Evolutionary conservation across 225 moss, liverwort and hornwort species (phyloP), one percentile per base, ranked within the genome.

Genomic region (Polytrichum commune): DNA sequence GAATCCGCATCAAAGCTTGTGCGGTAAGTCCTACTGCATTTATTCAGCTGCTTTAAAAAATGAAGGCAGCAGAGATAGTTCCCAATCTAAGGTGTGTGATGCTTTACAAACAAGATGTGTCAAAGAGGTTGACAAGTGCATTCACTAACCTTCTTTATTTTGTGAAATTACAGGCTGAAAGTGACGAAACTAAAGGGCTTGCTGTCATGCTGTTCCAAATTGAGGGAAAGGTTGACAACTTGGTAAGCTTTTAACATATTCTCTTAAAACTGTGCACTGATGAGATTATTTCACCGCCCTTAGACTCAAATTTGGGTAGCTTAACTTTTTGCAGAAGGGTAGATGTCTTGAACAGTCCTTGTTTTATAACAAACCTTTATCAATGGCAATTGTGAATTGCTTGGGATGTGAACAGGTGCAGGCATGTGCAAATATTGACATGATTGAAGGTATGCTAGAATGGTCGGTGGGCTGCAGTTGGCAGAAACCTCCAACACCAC

Each of bases 381-480:
- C 27, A 53, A 64, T 66, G 10, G 27, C 69, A 55, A 20, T 27
- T 38, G 4, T 24, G 18, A 67, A 20, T 72, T 72, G 53, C 22
- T 56, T 71, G 64, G 46, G n/a, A 25, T 74, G 19, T 3, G 35
- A 77, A 80, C 85, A 98, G 97, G 88, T 83, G 38, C 82, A 79
- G 75, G 85, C 88, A 57, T 92, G 91, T 69, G 80, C 77, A 2
- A 84, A 82, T 27, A 77, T 98, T 66, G 83, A 85, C n/a, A 70
- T 73, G 27, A 81, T 98, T 18, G 90, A 89, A 60, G 97, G 94
- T 70, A 83, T 94, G 70, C 82, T 94, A 78, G 91, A 90, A 63
- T 92, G 94, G 97, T 90, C 97, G n/a, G 76, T 85, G 8, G 97
- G 97, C 60, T 98, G 97, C 90, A 98, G 91, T 80, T 98, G 97